Base-by-base conservation (phyloP, 2,329 filamentous ascomycete species). In the Thielaviopsis musarum region DNA sequence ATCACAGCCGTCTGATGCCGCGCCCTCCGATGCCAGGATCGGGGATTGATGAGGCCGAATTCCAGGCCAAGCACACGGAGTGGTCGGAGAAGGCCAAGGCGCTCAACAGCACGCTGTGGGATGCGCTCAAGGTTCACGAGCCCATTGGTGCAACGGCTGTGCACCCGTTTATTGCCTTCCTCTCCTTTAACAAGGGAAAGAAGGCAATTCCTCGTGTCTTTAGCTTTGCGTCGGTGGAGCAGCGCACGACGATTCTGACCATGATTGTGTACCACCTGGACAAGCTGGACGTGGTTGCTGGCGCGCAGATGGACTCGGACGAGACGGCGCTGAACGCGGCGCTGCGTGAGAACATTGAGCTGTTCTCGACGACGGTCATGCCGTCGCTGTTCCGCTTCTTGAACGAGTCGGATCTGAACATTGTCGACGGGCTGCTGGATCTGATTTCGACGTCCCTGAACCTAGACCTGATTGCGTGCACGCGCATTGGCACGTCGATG, bases 241-340 rank as follows among this genome's bases (percentile, higher is more conserved):
- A 97, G 72, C 88, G 91, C 56, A 91, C 93, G 22, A 97, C 91
- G 0, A 89, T 97, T 63, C 77, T 98, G 63, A 98, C 93, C 5
- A 91, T 98, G 80, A 91, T 98, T 65, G 82, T 95, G 61, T 85
- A 96, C 57, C 90, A 97, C 66, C 82, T 98, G 34, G 93, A 97
- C 69, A 83, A 87, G 65, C 78, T 98, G 49, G 90, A 96, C 66
- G 91, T 98, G 56, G 85, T 97, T 61, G 83, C 87, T 59, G 82
- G 86, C 59, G 91, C 87, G 1, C 83, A 89, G 64, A 82, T 91
- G 54, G 80, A 79, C 10, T 80, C 82, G 9, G 87, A 85, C 17
- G 87, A 94, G 67, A 81, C 85, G 55, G 73, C 72, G 22, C 77
- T 89, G n/a, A 83, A 90, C 62, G 77, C 84, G 2, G 79, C 83